phyloP scores from a whole-genome alignment of 108 stramenopile species.

The Aurantiochytrium sp. region DNA sequence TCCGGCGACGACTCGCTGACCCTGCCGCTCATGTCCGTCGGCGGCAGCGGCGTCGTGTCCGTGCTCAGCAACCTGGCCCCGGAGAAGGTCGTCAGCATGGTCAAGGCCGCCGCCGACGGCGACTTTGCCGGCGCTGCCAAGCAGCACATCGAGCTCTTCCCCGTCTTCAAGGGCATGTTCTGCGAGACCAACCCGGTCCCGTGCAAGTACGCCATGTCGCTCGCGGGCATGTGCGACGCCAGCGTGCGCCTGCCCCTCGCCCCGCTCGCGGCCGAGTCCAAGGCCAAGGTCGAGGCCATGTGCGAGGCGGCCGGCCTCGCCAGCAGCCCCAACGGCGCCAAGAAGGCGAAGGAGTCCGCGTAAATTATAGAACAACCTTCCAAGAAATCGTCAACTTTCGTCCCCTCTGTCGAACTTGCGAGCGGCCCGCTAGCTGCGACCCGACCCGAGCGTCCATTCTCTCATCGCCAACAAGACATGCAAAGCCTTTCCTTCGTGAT shows the following conservation, averaged over 20 bases:
- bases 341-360: not conserved
- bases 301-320: not conserved
- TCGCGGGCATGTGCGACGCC: not conserved
- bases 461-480: no score
- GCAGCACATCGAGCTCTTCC: slow-evolving; percentile 5
- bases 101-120: not conserved
- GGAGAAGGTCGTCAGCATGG: slow-evolving; percentile 10
- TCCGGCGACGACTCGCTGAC: slow-evolving; percentile 21
- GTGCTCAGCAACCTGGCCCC: slow-evolving; percentile 22
- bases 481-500: no score
- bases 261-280: not conserved
- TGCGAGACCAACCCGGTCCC: slow-evolving; percentile 36
- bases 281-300: not conserved
- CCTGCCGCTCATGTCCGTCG: slow-evolving; percentile 21
- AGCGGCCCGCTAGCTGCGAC: no score
- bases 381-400: not conserved
- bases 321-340: not conserved
- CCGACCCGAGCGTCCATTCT: no score
- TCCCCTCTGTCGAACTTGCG: no score
- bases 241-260: slow-evolving; percentile 21
- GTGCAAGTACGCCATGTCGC: slow-evolving; percentile 29
- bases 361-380: not conserved
- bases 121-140: slow-evolving; percentile 15
- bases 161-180: slow-evolving; percentile 32
- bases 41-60: slow-evolving; percentile 26